phyloP scores from a whole-genome alignment of 371 early-diverging fungal genomes.

The Paraphysoderma sedebokerense region DNA sequence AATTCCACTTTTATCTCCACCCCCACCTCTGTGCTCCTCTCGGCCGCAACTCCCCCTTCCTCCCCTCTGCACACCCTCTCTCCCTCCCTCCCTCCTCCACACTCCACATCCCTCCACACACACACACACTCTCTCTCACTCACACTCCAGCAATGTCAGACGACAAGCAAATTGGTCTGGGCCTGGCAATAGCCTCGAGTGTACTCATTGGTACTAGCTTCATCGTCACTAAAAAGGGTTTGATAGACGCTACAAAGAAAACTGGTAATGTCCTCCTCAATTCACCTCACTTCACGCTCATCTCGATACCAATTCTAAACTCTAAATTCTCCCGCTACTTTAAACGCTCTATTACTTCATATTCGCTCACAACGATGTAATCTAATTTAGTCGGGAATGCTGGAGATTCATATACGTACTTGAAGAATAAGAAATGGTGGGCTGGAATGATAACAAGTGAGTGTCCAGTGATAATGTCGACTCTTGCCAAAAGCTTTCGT shows the following conservation, averaged over 20 bases:
- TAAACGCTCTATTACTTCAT: no score
- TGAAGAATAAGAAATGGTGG: conserved; percentile 81
- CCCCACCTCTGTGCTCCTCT: no score
- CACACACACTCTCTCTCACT: neutral
- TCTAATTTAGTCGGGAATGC: conserved; percentile 32
- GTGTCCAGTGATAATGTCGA: no score
- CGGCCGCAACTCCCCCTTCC: no score
- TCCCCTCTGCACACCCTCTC: no score
- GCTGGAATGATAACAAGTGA: conserved; percentile 70
- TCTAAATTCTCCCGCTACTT: no score
- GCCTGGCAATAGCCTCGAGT: conserved; percentile 64
- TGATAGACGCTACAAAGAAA: conserved; percentile 38
- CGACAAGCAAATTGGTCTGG: conserved; percentile 72
- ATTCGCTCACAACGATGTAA: no score
- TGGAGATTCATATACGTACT: conserved; percentile 63
- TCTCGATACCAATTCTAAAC: conserved; percentile 2
- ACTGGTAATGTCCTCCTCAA: neutral
- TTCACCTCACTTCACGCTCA: neutral
- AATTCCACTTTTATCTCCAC: no score
- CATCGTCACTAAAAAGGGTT: conserved; percentile 86
- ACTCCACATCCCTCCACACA: neutral
- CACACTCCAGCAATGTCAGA: conserved; percentile 9
- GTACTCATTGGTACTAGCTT: conserved; percentile 77
- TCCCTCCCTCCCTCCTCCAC: no score
- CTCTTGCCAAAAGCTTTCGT: neutral